Percentiles rank a stretch among this genome's conserved stretches.
phyloP scores from a whole-genome alignment of 192 early-diverging fungal genomes.

The Coemansia furcata region DNA sequence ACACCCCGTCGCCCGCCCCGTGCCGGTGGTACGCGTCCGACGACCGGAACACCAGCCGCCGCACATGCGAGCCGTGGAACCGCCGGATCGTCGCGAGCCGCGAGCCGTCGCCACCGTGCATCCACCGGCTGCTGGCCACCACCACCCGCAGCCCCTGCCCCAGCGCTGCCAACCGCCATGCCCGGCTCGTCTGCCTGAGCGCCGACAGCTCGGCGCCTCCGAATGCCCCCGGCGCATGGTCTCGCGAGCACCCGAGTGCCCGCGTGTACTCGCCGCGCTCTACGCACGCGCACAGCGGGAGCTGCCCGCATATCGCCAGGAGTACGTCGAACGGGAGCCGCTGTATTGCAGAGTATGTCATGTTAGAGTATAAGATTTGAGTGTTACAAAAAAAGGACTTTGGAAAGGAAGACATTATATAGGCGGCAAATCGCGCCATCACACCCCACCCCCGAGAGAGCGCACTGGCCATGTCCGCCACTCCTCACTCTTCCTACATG shows the following conservation, averaged over 20 bases:
- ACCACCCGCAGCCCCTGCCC: conserved; percentile 26
- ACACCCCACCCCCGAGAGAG: background rate
- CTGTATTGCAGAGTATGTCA: background rate
- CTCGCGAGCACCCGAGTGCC: conserved; percentile 23
- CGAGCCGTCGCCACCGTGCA: conserved; percentile 15
- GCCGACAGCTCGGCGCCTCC: conserved; percentile 17
- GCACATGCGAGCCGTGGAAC: conserved; percentile 13
- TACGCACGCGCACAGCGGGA: conserved; percentile 24
- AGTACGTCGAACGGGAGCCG: conserved; percentile 37
- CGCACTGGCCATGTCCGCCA: background rate
- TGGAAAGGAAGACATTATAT: background rate
- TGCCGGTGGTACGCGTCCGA: conserved; percentile 24
- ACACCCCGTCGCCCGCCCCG: conserved; percentile 2
- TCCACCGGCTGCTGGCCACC: conserved; percentile 48
- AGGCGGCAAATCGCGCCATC: background rate
- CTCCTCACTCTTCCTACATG: background rate
- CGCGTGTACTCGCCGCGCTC: conserved; percentile 8
- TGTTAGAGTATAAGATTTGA: background rate
- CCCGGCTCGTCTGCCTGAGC: conserved; percentile 37
- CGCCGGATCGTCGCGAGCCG: conserved; percentile 19
- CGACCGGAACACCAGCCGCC: conserved; percentile 43
- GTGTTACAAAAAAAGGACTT: background rate
- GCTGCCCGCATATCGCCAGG: conserved; percentile 31
- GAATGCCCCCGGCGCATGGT: conserved; percentile 41
- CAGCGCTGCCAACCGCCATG: conserved; percentile 40